Conservation (phyloP, 192 early-diverging fungal genomes). For the Coemansia aciculifera region DNA sequence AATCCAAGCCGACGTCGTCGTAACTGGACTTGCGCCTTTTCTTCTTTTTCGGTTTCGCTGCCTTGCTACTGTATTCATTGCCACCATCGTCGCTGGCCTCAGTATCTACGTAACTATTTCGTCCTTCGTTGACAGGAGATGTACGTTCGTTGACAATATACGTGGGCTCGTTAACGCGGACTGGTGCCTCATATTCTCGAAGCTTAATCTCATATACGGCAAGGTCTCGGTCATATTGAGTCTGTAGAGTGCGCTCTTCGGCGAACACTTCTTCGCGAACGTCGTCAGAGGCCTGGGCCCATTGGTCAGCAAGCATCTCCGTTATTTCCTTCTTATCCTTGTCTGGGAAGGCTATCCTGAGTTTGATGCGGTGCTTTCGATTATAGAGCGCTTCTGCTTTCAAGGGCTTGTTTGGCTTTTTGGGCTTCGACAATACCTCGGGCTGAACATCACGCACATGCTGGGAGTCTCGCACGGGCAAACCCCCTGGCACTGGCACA, state of each 20-base stretch:
- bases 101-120: too few species aligned
- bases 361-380: not conserved
- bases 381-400: not conserved
- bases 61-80: not conserved
- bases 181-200: not conserved
- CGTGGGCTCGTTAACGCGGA: not conserved
- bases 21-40: not conserved
- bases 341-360: not conserved
- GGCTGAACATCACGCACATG: not conserved
- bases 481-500: not conserved
- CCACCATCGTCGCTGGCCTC: not conserved
- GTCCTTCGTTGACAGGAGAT: not conserved
- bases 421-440: not conserved
- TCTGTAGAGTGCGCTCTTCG: not conserved
- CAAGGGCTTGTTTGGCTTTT: not conserved
- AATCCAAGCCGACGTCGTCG: not conserved
- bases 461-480: not conserved
- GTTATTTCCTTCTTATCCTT: not conserved
- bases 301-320: not conserved
- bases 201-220: not conserved
- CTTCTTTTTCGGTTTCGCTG: not conserved
- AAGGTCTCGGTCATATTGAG: not conserved
- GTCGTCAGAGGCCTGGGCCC: not conserved
- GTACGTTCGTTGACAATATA: not conserved
- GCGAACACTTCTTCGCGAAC: not conserved